Percentiles rank a stretch among this genome's conserved stretches.
These are phyloP conservation scores for Trichaptum fuscoviolaceum DNA, from an alignment of 768 basidiomycete species.

Conservation along the genomic window DNA sequence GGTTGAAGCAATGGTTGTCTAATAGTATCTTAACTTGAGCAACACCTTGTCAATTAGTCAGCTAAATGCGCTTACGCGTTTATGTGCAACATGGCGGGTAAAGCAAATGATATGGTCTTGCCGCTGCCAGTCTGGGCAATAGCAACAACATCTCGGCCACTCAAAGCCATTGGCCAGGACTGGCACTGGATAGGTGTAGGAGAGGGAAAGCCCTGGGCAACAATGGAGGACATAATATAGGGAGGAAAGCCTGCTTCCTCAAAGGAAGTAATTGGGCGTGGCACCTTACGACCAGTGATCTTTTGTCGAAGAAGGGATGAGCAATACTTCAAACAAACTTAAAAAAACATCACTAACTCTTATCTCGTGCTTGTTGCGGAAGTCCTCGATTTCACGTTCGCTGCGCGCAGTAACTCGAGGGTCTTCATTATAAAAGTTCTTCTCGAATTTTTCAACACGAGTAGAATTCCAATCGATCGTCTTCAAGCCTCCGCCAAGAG, in stretches of 20 bases:
- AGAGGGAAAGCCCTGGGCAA: conserved; percentile 83
- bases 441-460: conserved; percentile 84
- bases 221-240: conserved; percentile 91
- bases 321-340: conserved; percentile 2
- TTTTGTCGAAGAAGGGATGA: conserved; percentile 28
- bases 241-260: conserved; percentile 96
- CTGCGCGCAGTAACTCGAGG: conserved; percentile 70
- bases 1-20: conserved; percentile 90
- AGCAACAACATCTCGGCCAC: conserved; percentile 89
- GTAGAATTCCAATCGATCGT: conserved; percentile 78
- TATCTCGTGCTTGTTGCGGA: conserved; percentile 80
- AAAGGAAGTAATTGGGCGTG: conserved; percentile 85
- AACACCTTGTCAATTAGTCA: background rate
- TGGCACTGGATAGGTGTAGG: conserved; percentile 99
- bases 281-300: conserved; percentile 86
- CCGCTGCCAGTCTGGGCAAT: conserved; percentile 98
- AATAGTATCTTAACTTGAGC: conserved; percentile 7
- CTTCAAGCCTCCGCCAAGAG: conserved; percentile 76
- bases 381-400: conserved; percentile 87
- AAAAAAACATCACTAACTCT: conserved; percentile 42
- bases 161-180: conserved; percentile 98
- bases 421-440: conserved; percentile 96
- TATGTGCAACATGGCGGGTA: conserved; percentile 99
- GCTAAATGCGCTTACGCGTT: conserved; percentile 74
- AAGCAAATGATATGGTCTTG: conserved; percentile 97